Base-by-base conservation (phyloP, 257 asterid genomes). In the Penstemon davidsonii region DNA sequence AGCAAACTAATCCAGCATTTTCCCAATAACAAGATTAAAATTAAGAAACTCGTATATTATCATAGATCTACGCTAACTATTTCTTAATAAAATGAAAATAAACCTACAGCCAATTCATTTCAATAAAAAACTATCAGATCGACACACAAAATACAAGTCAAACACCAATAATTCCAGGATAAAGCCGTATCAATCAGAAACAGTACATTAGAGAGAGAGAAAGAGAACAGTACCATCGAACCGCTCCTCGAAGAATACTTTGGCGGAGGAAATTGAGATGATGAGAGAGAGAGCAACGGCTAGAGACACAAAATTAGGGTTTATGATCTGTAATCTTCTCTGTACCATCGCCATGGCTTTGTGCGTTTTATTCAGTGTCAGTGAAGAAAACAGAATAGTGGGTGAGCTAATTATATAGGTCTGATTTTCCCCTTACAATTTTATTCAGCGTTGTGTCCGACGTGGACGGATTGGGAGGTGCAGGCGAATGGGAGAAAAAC, bases 241-340 rank as follows among this genome's bases (percentile, higher is more conserved):
- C 7, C 95, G 93, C 73, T 93, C 99, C 84, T 93, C 96, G 76
- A 90, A 93, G 83, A 93, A 76, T 5, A 90, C 90, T 63, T 74
- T 78, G 8, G 96, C 97, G 0, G 96, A 83, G 33, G 89, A 76
- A 53, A 74, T 52, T 43, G 83, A 83, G 54, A 90, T 57, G 13
- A 87, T 76, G 15, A 90, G 84, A 66, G 84, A 83, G 10, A 93
- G 71, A 39, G 82, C 69, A 38, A 83, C 4, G 71, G 81, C 80
- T 40, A 90, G 76, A 71, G 79, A 59, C 73, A 78, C 79, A 66
- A 77, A 76, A 42, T 62, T 68, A 84, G 88, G 90, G 81, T 75
- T 79, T 8, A 74, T 8, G 66, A 65, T 57, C 66, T 51, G 74
- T 55, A 71, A 64, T 73, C 75, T 81, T 61, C 85, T 62, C 76